phyloP scores from a whole-genome alignment of 371 early-diverging fungal species.

The Mortierella sp. region DNA sequence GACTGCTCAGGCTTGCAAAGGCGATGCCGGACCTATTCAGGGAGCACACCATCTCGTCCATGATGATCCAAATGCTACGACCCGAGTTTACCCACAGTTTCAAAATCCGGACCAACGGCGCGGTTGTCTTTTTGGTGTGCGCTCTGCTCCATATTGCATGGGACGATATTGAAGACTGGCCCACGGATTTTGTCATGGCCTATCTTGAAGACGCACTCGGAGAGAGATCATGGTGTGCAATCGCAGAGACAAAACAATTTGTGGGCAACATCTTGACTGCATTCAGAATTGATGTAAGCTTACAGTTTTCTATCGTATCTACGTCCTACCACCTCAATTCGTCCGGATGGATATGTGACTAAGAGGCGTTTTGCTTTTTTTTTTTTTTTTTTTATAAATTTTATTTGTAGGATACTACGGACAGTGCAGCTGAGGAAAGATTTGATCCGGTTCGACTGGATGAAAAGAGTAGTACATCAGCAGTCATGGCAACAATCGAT shows the following conservation, averaged over 20 bases:
- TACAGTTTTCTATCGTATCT: background rate
- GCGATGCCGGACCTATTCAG: slow-evolving; percentile 43
- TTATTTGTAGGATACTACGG: background rate
- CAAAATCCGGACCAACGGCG: slow-evolving; percentile 48
- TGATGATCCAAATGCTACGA: slow-evolving; percentile 48
- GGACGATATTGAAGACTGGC: slow-evolving; percentile 49
- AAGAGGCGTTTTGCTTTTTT: too few relatives aligned
- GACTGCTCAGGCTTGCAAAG: slow-evolving; percentile 42
- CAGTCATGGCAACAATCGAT: slow-evolving; percentile 44
- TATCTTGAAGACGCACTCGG: slow-evolving; percentile 49
- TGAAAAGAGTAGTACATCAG: slow-evolving; percentile 28
- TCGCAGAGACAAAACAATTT: slow-evolving; percentile 37
- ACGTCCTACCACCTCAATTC: background rate
- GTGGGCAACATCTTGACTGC: slow-evolving; percentile 45
- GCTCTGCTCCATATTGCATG: slow-evolving; percentile 42
- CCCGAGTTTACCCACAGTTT: slow-evolving; percentile 47
- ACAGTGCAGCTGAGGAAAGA: slow-evolving; percentile 19
- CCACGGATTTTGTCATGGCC: slow-evolving; percentile 52
- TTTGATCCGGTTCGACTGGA: slow-evolving; percentile 45
- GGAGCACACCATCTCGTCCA: slow-evolving; percentile 24
- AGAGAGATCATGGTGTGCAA: slow-evolving; percentile 49
- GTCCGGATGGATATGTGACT: too few relatives aligned
- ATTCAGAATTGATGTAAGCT: slow-evolving; percentile 26
- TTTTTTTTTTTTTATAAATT: background rate
- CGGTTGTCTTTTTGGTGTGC: slow-evolving; percentile 43